Evolutionary conservation across 139 green algal species (phyloP), one percentile per base, ranked within the genome.

Genomic region (Pycnococcus provasolii): DNA sequence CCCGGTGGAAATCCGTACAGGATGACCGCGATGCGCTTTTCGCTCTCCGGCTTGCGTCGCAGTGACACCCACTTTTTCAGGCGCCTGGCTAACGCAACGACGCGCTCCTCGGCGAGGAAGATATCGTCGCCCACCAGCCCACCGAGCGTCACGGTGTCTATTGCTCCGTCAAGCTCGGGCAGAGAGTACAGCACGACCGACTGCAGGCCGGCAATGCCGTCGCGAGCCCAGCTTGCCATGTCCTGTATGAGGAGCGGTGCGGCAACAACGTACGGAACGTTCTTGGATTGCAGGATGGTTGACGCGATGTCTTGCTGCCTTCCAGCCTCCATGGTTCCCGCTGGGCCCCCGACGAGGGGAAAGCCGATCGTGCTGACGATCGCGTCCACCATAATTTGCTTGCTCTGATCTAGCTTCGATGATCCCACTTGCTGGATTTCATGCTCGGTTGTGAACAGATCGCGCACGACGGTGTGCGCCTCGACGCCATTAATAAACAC

Each of bases 1-100:
- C 90, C 91, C 0, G 92, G 92, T 0, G 92, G 92, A 75, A 98
- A 98, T 68, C 92, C 90, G 70, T 97, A 98, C 67, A 82, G 57
- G 42, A 78, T 72, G 48, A 82, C 61, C 7, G 76, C 76, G 50
- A 82, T 50, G 58, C 68, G 69, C 26, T 37, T 42, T 37, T 77
- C 26, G 0, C 45, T 13, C 15, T 13, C n/a, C n/a, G 60, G 51
- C 52, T 66, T 82, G 13, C 63, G 58, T 1, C 74, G 55, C 66
- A 93, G 76, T 4, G 47, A 26, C 3, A 88, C 76, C 91, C 91
- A 96, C 2, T 83, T 80, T 45, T 78, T 79, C 9, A 96, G 53
- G 41, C 90, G 78, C 1, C 58, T 66, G 2, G 84, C 77, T 45
- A 96, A 37, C 4, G 65, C 65, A n/a, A 52, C 57, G 6, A 64